A percentile compares a stretch with the other conserved stretches of the same genome.
Evolutionary conservation across 1,284 basidiomycete genomes (phyloP).

Genomic region (Ustilago trichophora): DNA sequence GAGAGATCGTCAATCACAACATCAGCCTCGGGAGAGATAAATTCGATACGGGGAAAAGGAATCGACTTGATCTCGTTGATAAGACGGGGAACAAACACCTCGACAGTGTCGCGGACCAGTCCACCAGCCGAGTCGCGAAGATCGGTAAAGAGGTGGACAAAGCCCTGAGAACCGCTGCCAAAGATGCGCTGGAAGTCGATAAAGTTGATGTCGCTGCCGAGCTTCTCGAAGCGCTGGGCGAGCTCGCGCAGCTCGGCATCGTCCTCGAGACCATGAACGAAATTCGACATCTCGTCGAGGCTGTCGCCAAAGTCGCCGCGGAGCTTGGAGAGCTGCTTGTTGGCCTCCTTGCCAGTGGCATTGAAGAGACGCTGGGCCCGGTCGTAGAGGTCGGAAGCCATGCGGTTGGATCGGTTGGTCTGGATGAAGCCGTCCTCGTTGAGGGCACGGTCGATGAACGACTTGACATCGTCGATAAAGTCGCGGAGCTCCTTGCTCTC

Average conservation of each 20-base stretch:
- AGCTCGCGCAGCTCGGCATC: slow-evolving; percentile 59
- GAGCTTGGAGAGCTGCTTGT: slow-evolving; percentile 49
- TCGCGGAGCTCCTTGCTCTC: slow-evolving; percentile 66
- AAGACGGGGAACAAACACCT: slow-evolving; percentile 68
- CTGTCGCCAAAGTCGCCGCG: slow-evolving; percentile 31
- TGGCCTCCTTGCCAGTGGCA: slow-evolving; percentile 43
- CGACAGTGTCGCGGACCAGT: slow-evolving; percentile 68
- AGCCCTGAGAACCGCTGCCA: slow-evolving; percentile 11
- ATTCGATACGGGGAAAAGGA: slow-evolving; percentile 69
- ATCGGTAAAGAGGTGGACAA: slow-evolving; percentile 32
- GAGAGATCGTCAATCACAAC: slow-evolving; percentile 68
- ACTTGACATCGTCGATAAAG: slow-evolving; percentile 60
- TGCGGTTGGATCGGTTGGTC: slow-evolving; percentile 42
- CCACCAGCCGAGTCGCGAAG: slow-evolving; percentile 56
- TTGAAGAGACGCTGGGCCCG: slow-evolving; percentile 45
- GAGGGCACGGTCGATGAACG: slow-evolving; percentile 42
- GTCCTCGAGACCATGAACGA: slow-evolving; percentile 46
- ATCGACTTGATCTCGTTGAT: slow-evolving; percentile 69
- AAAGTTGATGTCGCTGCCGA: slow-evolving; percentile 65
- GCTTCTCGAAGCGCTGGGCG: slow-evolving; percentile 66
- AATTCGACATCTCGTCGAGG: slow-evolving; percentile 37
- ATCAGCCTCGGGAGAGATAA: slow-evolving; percentile 68
- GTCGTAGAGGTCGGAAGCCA: slow-evolving; percentile 46
- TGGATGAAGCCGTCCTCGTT: slow-evolving; percentile 50
- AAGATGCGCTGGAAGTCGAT: slow-evolving; percentile 35